These are phyloP conservation scores for Isatis lusitanica DNA, from an alignment of 441 rosid genomes.

Conservation along the genomic window DNA sequence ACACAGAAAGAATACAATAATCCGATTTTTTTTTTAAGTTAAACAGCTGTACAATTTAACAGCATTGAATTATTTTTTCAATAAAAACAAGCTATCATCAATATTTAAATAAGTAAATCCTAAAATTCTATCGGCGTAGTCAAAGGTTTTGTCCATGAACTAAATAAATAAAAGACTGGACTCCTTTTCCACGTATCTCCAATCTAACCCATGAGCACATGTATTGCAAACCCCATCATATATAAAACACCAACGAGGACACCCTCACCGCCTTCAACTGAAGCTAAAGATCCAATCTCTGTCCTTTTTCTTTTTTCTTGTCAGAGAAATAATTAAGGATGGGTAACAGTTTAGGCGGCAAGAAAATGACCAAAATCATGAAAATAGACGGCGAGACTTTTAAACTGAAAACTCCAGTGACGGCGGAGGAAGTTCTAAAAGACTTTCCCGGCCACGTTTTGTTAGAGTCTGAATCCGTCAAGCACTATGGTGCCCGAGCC, in stretches of 20 bases:
- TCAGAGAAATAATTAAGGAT: conserved; percentile 31
- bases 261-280: conserved; percentile 22
- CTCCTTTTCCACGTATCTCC: conserved; percentile 14
- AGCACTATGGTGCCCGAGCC: conserved; percentile 79
- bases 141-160: conserved; percentile 17
- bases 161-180: not conserved
- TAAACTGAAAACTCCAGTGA: conserved; percentile 79
- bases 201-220: conserved; percentile 12
- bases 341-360: conserved; percentile 83
- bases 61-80: not conserved
- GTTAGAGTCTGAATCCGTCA: conserved; percentile 79
- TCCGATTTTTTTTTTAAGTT: not conserved
- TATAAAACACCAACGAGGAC: conserved; percentile 15
- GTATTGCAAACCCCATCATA: conserved; percentile 12
- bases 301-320: not conserved
- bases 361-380: conserved; percentile 73
- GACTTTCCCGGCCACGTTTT: conserved; percentile 75
- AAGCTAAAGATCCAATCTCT: not conserved
- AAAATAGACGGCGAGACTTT: conserved; percentile 79
- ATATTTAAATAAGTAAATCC: not conserved
- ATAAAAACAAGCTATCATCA: not conserved
- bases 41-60: not conserved
- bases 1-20: not conserved
- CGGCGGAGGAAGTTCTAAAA: conserved; percentile 62
- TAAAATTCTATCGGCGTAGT: conserved; percentile 1